phyloP scores from a whole-genome alignment of 2,329 filamentous ascomycete genomes.

The Ophiostoma sp. region DNA sequence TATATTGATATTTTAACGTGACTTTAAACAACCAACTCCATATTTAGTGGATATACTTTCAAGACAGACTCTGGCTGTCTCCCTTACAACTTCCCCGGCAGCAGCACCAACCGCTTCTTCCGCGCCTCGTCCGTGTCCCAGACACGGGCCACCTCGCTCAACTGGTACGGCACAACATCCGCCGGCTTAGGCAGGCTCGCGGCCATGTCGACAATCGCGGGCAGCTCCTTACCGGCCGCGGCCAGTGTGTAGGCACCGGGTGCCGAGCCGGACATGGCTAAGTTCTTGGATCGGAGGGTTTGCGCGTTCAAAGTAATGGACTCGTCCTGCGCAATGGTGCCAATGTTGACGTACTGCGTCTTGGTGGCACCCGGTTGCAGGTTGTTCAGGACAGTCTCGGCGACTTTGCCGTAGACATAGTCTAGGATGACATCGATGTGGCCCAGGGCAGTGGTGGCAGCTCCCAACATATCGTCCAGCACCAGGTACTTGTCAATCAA shows the following conservation, averaged over 20 bases:
- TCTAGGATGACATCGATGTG: slow-evolving; percentile 58
- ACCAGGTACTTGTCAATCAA: slow-evolving; percentile 50
- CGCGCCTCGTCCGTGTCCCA: slow-evolving; percentile 28
- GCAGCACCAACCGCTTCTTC: slow-evolving; percentile 27
- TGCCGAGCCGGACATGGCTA: slow-evolving; percentile 50
- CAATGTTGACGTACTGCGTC: slow-evolving; percentile 56
- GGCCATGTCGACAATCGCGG: slow-evolving; percentile 24
- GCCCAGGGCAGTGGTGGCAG: slow-evolving; percentile 48
- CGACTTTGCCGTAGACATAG: slow-evolving; percentile 55
- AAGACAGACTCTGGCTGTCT: not conserved
- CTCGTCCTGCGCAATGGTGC: slow-evolving; percentile 43
- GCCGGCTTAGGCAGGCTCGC: slow-evolving; percentile 17
- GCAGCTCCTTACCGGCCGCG: slow-evolving; percentile 37
- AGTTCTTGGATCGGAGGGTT: slow-evolving; percentile 49
- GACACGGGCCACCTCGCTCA: slow-evolving; percentile 20
- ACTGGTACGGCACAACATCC: slow-evolving; percentile 24
- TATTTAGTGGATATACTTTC: not conserved
- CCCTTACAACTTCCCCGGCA: slow-evolving; percentile 10
- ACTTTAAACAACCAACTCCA: no score
- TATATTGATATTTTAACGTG: not conserved
- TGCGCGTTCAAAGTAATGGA: slow-evolving; percentile 44
- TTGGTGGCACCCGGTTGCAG: slow-evolving; percentile 38
- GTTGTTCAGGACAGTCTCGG: slow-evolving; percentile 50
- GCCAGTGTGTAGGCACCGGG: slow-evolving; percentile 45
- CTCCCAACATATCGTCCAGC: slow-evolving; percentile 41